Evolutionary conservation across 495 filamentous ascomycete species (phyloP).

Genomic region (Pyrenula aspistea): DNA sequence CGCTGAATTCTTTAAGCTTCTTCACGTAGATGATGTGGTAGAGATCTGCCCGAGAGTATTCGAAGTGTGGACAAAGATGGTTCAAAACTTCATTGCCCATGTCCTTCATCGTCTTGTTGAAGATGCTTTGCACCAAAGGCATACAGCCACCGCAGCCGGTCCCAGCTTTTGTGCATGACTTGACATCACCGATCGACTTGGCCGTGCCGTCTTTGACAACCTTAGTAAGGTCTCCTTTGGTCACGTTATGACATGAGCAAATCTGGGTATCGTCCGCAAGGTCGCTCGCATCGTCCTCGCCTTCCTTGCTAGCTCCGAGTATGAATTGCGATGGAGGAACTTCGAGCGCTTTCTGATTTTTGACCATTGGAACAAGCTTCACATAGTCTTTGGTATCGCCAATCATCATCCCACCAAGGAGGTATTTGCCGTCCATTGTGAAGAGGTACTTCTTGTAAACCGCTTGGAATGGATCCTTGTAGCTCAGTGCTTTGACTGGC

Average conservation of each 20-base stretch:
- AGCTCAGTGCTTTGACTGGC: constrained; percentile 75
- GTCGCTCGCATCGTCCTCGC: constrained; percentile 60
- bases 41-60: constrained; percentile 75
- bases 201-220: constrained; percentile 71
- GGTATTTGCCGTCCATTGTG: constrained; percentile 81
- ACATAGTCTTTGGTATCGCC: constrained; percentile 91
- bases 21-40: constrained; percentile 86
- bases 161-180: constrained; percentile 89
- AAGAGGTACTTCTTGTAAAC: constrained; percentile 97
- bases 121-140: constrained; percentile 84
- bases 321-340: constrained; percentile 84
- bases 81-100: constrained; percentile 91
- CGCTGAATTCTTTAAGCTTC: constrained; percentile 58
- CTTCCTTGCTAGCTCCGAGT: constrained; percentile 62
- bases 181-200: constrained; percentile 77
- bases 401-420: constrained; percentile 97
- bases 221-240: constrained; percentile 69
- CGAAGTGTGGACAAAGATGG: constrained; percentile 78
- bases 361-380: constrained; percentile 90
- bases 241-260: constrained; percentile 94
- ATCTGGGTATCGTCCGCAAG: constrained; percentile 81
- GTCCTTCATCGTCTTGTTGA: constrained; percentile 81
- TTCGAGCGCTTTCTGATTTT: constrained; percentile 71
- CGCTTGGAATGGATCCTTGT: constrained; percentile 87
- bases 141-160: constrained; percentile 93